These are phyloP conservation scores for Stagonosporopsis tanaceti DNA, from an alignment of 2,329 filamentous ascomycete genomes.

Conservation along the genomic window DNA sequence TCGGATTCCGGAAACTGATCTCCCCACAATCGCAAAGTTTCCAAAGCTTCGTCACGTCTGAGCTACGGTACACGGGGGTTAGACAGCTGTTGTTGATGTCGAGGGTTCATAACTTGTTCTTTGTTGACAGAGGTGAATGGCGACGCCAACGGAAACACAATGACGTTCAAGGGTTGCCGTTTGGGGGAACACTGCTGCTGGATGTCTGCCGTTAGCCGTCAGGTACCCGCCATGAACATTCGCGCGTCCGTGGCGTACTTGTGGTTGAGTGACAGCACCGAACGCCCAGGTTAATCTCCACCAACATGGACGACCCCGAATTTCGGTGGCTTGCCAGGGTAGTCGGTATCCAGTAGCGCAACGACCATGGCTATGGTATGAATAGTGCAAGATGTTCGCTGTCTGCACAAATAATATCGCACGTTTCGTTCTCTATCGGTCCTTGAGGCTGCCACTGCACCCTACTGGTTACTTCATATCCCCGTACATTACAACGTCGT, in stretches of 20 bases:
- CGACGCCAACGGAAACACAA: slow-evolving; percentile 1
- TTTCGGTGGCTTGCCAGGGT: slow-evolving; percentile 17
- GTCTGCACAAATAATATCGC: neutral
- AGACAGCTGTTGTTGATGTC: neutral
- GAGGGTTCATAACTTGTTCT: neutral
- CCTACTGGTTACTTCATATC: neutral
- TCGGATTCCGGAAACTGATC: slow-evolving; percentile 5
- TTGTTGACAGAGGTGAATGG: neutral
- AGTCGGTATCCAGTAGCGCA: slow-evolving; percentile 10
- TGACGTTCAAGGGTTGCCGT: neutral
- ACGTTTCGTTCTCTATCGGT: neutral
- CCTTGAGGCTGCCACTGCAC: neutral
- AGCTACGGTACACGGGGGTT: neutral
- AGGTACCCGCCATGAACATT: slow-evolving; percentile 5
- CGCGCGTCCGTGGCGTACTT: slow-evolving; percentile 13
- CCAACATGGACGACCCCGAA: slow-evolving; percentile 12
- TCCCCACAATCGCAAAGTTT: slow-evolving; percentile 14
- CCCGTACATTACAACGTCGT: slow-evolving; percentile 2
- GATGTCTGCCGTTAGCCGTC: slow-evolving; percentile 9
- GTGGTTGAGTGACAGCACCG: slow-evolving; percentile 1
- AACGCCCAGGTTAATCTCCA: slow-evolving; percentile 24
- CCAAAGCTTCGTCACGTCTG: neutral
- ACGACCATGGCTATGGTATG: neutral
- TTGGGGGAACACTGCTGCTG: neutral
- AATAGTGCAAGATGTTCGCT: slow-evolving; percentile 3